Base-by-base conservation (phyloP, 1,284 basidiomycete species). In the Apiotrichum sp. region DNA sequence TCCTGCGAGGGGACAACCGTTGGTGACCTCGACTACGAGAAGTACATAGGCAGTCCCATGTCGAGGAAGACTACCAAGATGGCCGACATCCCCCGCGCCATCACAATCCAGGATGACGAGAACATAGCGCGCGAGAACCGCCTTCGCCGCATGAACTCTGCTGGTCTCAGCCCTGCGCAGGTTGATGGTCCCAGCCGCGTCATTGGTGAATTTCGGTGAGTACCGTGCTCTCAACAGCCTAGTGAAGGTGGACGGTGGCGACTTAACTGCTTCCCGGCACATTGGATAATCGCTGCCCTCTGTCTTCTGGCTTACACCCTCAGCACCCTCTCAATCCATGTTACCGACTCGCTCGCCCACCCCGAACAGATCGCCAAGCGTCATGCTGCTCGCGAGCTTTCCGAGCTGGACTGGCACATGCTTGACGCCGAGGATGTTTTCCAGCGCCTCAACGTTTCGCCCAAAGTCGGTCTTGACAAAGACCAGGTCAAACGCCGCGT, bases 401-500 rank as follows among this genome's bases (percentile, higher is more conserved):
- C 65, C 7, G 65, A 66, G 29, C 75, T 85, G 52, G 82, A 83
- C 54, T 85, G 81, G 80, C 84, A 84, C 64, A 77, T 69, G 44
- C 69, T 83, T 14, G 63, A 77, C 2, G 58, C 67, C 13, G 73
- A 79, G 2, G 81, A 83, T 16, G 77, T 79, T 4, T 74, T 82
- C 32, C 76, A 77, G 53, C 76, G 81, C 14, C 77, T 84, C 47
- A 77, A 77, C 31, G 80, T 80, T 9, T 80, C 78, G 10, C 72
- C 72, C 4, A 76, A 74, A 40, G 65, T 69, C 2, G 83, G 83
- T 8, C 74, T 84, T 29, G 83, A 84, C 56, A 58, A 62, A 0
- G 69, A 77, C 1, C 82, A 83, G 63, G 81, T 79, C 38, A 71
- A 77, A 42, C 77, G 82, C 33, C 76, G 81, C 38, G 69, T 80